A percentile compares a stretch with the other conserved stretches of the same genome.
phyloP scores from a whole-genome alignment of 345 rosid genomes.

The Eucalyptus marginata region DNA sequence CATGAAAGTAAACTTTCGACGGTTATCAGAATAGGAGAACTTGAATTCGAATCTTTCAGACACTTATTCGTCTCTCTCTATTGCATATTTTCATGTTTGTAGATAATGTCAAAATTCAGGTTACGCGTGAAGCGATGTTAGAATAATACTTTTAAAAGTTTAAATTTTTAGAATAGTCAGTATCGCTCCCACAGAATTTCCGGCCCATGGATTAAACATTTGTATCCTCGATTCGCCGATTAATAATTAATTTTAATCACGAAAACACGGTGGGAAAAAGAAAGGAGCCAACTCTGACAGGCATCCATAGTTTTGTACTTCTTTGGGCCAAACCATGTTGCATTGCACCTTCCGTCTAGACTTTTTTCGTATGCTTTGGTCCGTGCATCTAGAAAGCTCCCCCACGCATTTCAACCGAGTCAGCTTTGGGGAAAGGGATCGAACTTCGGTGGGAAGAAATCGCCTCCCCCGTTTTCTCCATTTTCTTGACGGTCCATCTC shows the following conservation, averaged over 20 bases:
- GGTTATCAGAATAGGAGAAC: too few relatives aligned
- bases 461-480: background rate
- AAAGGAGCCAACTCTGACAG: background rate
- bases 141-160: too few relatives aligned
- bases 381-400: background rate
- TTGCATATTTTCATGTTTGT: too few relatives aligned
- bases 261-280: background rate
- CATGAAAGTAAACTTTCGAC: too few relatives aligned
- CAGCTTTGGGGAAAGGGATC: background rate
- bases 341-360: background rate
- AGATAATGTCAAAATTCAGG: background rate
- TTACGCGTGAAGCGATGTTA: accelerated
- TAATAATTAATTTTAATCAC: background rate
- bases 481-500: background rate
- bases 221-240: background rate
- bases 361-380: background rate
- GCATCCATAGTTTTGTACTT: background rate
- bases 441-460: background rate
- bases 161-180: background rate
- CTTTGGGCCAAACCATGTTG: background rate
- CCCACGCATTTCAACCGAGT: background rate
- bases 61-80: background rate
- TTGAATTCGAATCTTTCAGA: too few relatives aligned
- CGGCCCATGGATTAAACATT: background rate
- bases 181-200: background rate